Evolutionary conservation across 2,329 filamentous ascomycete species (phyloP), one percentile per base, ranked within the genome.

Genomic region (Chrysoporthe puriensis): DNA sequence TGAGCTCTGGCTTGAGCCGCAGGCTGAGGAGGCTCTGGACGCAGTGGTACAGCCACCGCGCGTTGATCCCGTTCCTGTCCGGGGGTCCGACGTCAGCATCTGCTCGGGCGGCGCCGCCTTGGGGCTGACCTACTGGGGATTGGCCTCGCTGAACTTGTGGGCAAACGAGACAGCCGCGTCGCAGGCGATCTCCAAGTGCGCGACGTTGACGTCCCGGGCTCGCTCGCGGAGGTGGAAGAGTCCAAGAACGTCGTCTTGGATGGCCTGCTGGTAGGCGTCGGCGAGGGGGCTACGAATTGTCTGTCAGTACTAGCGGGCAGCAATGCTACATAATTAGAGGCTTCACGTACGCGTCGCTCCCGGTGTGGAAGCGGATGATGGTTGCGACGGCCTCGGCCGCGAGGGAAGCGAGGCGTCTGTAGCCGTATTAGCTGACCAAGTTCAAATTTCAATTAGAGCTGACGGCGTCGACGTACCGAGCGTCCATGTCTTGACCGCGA

Each of bases 81-180:
- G 26, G 1, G 21, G 5, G 9, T 26, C 21, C 26, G 13, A 7
- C 11, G 44, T 66, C 16, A 66, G 65, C 21, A 7, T 58, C 50
- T 18, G 26, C 8, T 5, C 50, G 32, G 14, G 21, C 21, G 13
- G 13, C 13, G 21, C 21, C 26, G 21, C 4, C 8, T 14, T 40
- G 5, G 4, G 26, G 2, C 14, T 50, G 43, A 63, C 63, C 14
- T 8, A 68, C 66, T 59, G 44, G 3, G 14, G 26, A 16, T 66
- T 16, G 3, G 43, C 26, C 26, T 32, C 26, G 8, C 63, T 68
- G 59, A 59, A 68, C 0, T 21, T 18, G 11, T 58, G 16, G 4
- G 56, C 42, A 9, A 58, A 63, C 9, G 59, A 32, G 13, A 68
- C 40, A 26, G 66, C 66, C 16, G 66, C 66, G n/a, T 68, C 66